A percentile compares a stretch with the other conserved stretches of the same genome.
Conservation (phyloP, 495 filamentous ascomycete species). For the Xylaria longipes region DNA sequence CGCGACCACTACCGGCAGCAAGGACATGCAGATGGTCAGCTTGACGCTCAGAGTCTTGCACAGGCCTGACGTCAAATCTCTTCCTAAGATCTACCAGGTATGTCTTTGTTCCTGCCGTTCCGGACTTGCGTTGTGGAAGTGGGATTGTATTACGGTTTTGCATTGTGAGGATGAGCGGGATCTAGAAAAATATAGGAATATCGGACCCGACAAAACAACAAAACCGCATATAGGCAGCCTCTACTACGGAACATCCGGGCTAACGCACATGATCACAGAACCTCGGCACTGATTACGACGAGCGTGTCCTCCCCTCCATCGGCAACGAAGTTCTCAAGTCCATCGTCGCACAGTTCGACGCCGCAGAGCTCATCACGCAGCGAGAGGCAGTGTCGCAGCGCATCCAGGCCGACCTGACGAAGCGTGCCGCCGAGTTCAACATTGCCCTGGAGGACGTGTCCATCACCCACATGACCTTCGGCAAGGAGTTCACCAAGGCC, state of each 20-base stretch:
- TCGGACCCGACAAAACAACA: not conserved
- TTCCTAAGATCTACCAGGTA: slow-evolving; percentile 99
- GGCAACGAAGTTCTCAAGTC: slow-evolving; percentile 99
- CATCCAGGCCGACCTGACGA: slow-evolving; percentile 92
- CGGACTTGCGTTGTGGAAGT: not conserved
- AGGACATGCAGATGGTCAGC: slow-evolving; percentile 99
- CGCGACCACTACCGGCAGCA: slow-evolving; percentile 96
- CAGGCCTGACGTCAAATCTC: slow-evolving; percentile 86
- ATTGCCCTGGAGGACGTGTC: slow-evolving; percentile 98
- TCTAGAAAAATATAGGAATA: not conserved
- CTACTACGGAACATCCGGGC: not conserved
- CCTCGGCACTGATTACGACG: slow-evolving; percentile 97
- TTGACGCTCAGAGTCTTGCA: slow-evolving; percentile 95
- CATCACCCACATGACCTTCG: slow-evolving; percentile 99
- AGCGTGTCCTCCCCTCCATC: slow-evolving; percentile 98
- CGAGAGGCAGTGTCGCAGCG: slow-evolving; percentile 94
- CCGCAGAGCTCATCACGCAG: slow-evolving; percentile 98
- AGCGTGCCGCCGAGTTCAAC: slow-evolving; percentile 98
- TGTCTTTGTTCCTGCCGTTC: slow-evolving; percentile 28
- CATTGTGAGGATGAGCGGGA: not conserved
- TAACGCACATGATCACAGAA: slow-evolving; percentile 45
- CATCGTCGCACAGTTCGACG: slow-evolving; percentile 99
- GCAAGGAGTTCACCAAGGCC: slow-evolving; percentile 96
- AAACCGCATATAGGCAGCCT: not conserved
- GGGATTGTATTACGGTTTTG: not conserved